These are phyloP conservation scores for Persicaria tinctoria DNA, from an alignment of 148 eudicot genomes.

Conservation along the genomic window DNA sequence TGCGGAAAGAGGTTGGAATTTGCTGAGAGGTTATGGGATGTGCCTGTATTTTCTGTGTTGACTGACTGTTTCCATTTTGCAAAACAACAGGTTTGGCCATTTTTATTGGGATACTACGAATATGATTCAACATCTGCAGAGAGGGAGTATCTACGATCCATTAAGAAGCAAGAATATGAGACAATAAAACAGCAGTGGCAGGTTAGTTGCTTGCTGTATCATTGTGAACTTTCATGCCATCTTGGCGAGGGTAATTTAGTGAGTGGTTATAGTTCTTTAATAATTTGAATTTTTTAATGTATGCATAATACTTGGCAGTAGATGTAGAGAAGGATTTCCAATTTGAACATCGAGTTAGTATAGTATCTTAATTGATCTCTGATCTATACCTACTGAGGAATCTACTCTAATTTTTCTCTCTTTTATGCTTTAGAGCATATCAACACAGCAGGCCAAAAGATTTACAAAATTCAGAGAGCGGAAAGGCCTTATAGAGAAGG, in stretches of 20 bases:
- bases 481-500: conserved; percentile 93
- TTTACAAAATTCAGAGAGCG: conserved; percentile 93
- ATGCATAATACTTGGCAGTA: neutral
- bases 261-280: neutral
- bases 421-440: conserved; percentile 57
- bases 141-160: conserved; percentile 61
- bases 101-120: conserved; percentile 69
- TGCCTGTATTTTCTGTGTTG: neutral
- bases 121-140: conserved; percentile 84
- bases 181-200: conserved; percentile 84
- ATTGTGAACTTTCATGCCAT: neutral
- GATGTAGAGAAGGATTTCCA: neutral
- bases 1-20: conserved; percentile 64
- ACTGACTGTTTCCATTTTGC: neutral
- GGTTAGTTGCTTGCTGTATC: conserved; percentile 23
- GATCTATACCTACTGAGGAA: neutral
- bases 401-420: neutral
- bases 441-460: conserved; percentile 72
- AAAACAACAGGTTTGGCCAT: conserved; percentile 65
- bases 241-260: neutral
- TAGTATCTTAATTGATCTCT: neutral
- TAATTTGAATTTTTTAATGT: too few relatives aligned
- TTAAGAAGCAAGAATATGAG: conserved; percentile 75
- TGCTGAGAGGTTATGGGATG: neutral
- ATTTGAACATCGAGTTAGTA: neutral